Conservation (phyloP, 192 early-diverging fungal genomes). For the Coemansia sp. region DNA sequence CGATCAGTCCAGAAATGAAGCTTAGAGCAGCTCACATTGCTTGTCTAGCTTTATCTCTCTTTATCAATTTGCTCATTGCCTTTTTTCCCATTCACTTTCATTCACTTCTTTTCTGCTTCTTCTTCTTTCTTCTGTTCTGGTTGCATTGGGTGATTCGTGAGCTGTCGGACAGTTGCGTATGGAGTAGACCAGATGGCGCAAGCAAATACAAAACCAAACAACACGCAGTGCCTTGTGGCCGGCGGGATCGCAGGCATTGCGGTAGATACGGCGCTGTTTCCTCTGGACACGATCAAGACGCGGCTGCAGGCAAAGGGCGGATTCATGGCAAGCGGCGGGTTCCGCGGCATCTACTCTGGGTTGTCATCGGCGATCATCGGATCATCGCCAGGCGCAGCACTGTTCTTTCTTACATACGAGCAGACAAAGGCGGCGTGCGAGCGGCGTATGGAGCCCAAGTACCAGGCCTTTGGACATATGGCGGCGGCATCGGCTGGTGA, state of each 20-base stretch:
- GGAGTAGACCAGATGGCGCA: conserved; percentile 14
- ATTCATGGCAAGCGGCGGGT: conserved; percentile 82
- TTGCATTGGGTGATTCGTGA: not conserved
- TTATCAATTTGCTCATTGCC: too few relatives aligned
- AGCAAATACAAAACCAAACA: conserved; percentile 32
- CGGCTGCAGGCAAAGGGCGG: conserved; percentile 85
- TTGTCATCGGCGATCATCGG: conserved; percentile 89
- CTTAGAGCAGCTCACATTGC: not conserved
- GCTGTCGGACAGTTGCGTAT: not conserved
- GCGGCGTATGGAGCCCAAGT: conserved; percentile 25
- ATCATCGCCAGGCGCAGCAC: conserved; percentile 81
- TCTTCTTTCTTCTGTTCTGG: not conserved
- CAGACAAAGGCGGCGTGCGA: conserved; percentile 60
- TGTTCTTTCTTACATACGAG: conserved; percentile 95
- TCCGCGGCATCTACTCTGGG: conserved; percentile 88
- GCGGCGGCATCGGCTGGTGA: conserved; percentile 85
- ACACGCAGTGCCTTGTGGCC: conserved; percentile 62
- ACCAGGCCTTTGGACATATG: conserved; percentile 80
- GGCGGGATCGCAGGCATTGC: conserved; percentile 90
- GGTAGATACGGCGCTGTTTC: conserved; percentile 91
- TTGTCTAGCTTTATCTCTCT: not conserved
- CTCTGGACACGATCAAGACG: conserved; percentile 97
- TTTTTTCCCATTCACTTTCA: not conserved
- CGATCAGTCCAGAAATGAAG: not conserved
- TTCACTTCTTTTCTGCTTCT: conserved; percentile 6